These are phyloP conservation scores for Cucurbita ficifolia DNA, from an alignment of 306 rosid species.

Conservation along the genomic window DNA sequence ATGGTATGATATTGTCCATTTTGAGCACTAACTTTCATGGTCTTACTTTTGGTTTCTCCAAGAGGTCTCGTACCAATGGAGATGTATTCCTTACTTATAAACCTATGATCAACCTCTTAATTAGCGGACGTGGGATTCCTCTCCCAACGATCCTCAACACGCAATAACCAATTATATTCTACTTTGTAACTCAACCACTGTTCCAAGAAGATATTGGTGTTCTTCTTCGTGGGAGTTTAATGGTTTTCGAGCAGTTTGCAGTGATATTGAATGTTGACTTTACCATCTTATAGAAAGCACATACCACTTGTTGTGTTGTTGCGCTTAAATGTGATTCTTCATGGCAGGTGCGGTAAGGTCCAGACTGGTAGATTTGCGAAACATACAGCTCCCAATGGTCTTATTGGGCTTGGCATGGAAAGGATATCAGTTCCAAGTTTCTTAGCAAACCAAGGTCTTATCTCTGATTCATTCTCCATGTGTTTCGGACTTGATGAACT, in stretches of 20 bases:
- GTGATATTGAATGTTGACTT: too few relatives aligned
- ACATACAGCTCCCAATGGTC: conserved; percentile 76
- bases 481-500: conserved; percentile 52
- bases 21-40: too few relatives aligned
- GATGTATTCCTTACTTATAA: too few relatives aligned
- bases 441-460: conserved; percentile 45
- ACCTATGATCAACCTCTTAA: too few relatives aligned
- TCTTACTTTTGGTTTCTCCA: too few relatives aligned
- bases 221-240: too few relatives aligned
- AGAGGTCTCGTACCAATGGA: too few relatives aligned
- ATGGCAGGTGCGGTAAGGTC: conserved; percentile 69
- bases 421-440: conserved; percentile 61
- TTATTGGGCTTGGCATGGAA: conserved; percentile 73
- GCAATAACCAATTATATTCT: too few relatives aligned
- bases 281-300: not conserved
- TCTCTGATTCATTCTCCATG: conserved; percentile 76
- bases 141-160: too few relatives aligned
- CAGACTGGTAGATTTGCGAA: conserved; percentile 59
- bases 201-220: not conserved
- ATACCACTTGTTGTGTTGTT: not conserved
- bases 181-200: not conserved
- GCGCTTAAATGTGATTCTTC: not conserved
- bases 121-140: too few relatives aligned
- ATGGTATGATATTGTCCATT: too few relatives aligned
- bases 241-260: not conserved